Conservation (phyloP, 345 rosid species). For the Streptanthus diversifolius region DNA sequence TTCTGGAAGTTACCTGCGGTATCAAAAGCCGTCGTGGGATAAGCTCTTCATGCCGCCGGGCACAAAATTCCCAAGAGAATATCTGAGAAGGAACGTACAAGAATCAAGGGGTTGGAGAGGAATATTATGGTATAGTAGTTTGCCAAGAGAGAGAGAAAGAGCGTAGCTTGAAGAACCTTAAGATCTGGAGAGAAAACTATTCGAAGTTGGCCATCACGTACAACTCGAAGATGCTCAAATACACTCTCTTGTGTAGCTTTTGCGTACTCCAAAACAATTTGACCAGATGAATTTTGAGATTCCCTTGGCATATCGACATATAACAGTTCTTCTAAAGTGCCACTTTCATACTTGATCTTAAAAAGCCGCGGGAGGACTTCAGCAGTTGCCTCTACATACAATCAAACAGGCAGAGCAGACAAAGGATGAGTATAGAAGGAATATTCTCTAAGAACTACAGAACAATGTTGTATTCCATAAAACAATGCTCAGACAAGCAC, state of each 20-base stretch:
- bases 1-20: slow-evolving; percentile 69
- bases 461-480: background rate
- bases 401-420: slow-evolving; percentile 20
- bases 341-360: slow-evolving; percentile 98
- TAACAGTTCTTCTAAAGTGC: slow-evolving; percentile 90
- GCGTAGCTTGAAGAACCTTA: slow-evolving; percentile 49
- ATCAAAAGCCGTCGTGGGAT: slow-evolving; percentile 85
- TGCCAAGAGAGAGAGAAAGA: background rate
- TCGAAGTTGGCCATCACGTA: slow-evolving; percentile 96
- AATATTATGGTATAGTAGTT: background rate
- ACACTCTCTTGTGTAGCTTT: slow-evolving; percentile 99
- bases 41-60: slow-evolving; percentile 96
- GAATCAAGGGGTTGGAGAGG: slow-evolving; percentile 2
- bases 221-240: slow-evolving; percentile 97
- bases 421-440: background rate
- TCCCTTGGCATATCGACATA: slow-evolving; percentile 98
- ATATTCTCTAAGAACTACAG: background rate
- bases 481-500: background rate
- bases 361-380: slow-evolving; percentile 99
- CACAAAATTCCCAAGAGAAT: slow-evolving; percentile 98
- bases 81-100: slow-evolving; percentile 46
- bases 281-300: slow-evolving; percentile 82
- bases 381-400: slow-evolving; percentile 78
- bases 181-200: slow-evolving; percentile 91
- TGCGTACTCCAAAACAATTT: slow-evolving; percentile 94